Conservation (phyloP, 2,329 filamentous ascomycete genomes). For the Stemphylium beticola region DNA sequence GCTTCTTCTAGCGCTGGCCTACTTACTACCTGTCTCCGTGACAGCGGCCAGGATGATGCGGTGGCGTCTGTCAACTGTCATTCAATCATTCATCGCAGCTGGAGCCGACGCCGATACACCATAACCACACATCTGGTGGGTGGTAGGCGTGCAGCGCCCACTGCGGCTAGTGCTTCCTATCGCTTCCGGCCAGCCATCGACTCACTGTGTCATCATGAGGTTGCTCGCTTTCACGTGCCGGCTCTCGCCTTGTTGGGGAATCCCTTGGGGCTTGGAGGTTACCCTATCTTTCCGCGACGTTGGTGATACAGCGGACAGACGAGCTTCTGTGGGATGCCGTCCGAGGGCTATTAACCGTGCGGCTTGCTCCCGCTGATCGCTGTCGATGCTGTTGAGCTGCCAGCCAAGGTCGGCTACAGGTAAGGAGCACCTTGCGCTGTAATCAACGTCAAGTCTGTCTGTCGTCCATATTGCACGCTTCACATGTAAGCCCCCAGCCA, state of each 20-base stretch:
- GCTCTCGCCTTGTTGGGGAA: neutral
- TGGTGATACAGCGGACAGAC: conserved; percentile 5
- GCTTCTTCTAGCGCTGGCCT: neutral
- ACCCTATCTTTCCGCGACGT: conserved; percentile 1
- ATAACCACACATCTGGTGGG: too few relatives aligned
- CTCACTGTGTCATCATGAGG: neutral
- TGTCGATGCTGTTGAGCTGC: too few relatives aligned
- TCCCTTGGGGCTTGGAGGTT: neutral
- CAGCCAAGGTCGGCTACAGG: too few relatives aligned
- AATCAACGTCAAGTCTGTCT: neutral
- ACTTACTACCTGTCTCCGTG: neutral
- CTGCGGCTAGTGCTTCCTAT: neutral
- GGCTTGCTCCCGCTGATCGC: too few relatives aligned
- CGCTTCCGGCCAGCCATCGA: neutral
- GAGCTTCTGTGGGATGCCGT: neutral
- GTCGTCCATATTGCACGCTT: neutral
- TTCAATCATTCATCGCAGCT: neutral
- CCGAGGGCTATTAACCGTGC: too few relatives aligned
- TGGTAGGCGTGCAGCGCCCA: too few relatives aligned
- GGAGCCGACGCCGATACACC: too few relatives aligned
- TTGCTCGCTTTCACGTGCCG: neutral
- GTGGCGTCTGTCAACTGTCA: conserved; percentile 9
- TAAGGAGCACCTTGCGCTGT: too few relatives aligned
- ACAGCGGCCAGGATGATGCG: neutral
- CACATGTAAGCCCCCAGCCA: neutral